Base-by-base conservation (phyloP, 306 rosid genomes). In the Fragaria vesca region DNA sequence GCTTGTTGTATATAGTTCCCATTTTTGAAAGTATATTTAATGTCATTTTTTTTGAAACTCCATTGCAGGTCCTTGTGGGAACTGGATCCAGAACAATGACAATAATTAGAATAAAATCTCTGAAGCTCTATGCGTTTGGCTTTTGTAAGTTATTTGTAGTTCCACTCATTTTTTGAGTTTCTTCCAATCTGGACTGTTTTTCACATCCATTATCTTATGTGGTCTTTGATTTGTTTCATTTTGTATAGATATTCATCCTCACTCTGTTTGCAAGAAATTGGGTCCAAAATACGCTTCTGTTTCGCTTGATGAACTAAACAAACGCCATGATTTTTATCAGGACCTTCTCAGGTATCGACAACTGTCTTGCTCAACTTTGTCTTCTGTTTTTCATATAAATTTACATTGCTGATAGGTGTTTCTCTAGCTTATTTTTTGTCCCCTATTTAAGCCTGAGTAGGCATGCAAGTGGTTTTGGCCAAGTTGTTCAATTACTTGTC, bases 101-200 rank as follows among this genome's bases (percentile, higher is more conserved):
- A 73, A 80, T 96, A 71, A 86, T 93, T 71, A 91, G 83, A 86
- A 86, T 95, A 78, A 95, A 95, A 87, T 87, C 98, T 28, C 80
- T 95, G 78, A 90, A 90, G 80, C 58, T 95, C 86, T 95, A 95
- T 84, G 99, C 99, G 3, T 95, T 93, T 85, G 99, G 99, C 73
- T 93, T 95, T 75, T 93, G 99, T 95, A 90, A 93, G 99, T 86
- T 77, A 66, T 76, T 24, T 48, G 66, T 78, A n/a, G 73, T 74
- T 79, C 43, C 51, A 72, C 51, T 26, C 18, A 13, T 57, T 46
- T 72, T 77, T 13, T n/a, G 12, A 8, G 61, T 51, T 78, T 78
- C 48, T 51, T 54, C 66, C 48, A 46, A 13, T 73, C 72, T 72
- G 82, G 74, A 69, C 43, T 74, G 66, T 73, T 63, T 55, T 75